These are phyloP conservation scores for Hyaloscypha variabilis DNA, from an alignment of 495 filamentous ascomycete genomes.

Conservation along the genomic window DNA sequence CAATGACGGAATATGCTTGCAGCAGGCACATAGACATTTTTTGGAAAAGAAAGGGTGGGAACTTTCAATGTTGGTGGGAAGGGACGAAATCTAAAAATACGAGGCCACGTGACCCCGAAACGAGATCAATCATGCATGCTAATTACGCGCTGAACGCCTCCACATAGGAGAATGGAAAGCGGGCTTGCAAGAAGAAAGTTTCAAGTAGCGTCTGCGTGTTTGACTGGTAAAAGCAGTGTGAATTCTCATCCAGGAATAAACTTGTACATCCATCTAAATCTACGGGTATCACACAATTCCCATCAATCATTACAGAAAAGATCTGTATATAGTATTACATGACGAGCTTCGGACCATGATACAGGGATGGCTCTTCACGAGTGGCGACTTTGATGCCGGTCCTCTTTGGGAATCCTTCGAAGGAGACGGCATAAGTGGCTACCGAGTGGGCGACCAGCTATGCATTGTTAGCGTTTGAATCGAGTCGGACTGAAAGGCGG, in stretches of 20 bases:
- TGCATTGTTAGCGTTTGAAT: not conserved
- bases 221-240: not conserved
- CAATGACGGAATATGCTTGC: too few relatives aligned
- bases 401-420: constrained; percentile 54
- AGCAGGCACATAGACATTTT: too few relatives aligned
- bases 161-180: too few relatives aligned
- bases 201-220: not conserved
- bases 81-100: too few relatives aligned
- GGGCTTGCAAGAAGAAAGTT: not conserved
- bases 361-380: constrained; percentile 9
- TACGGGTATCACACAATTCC: not conserved
- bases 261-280: not conserved
- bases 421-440: constrained; percentile 53
- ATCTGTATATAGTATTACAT: constrained; percentile 24
- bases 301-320: not conserved
- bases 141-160: too few relatives aligned
- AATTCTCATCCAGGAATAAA: not conserved
- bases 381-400: constrained; percentile 13
- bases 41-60: too few relatives aligned
- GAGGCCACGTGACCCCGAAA: too few relatives aligned
- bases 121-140: too few relatives aligned
- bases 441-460: constrained; percentile 57
- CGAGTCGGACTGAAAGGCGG: not conserved
- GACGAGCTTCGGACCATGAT: constrained; percentile 27
- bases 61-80: too few relatives aligned